Evolutionary conservation across 1,139 yeast genomes (phyloP).

Genomic region (Taphrina confusa): DNA sequence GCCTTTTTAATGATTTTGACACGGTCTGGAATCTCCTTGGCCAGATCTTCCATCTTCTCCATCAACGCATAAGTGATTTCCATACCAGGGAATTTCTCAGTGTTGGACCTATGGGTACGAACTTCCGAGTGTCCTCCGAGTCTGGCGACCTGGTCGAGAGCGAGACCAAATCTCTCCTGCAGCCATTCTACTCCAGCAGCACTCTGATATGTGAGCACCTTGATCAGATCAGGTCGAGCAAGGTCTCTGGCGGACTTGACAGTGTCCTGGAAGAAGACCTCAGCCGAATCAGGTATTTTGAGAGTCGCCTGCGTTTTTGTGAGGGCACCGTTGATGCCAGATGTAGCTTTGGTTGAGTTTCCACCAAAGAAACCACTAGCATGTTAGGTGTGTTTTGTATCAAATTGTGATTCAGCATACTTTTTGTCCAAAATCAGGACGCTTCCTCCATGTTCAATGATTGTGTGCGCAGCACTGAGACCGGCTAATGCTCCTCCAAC

Average conservation of each 20-base stretch:
- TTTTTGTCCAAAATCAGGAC: constrained; percentile 45
- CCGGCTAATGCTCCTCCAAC: constrained; percentile 86
- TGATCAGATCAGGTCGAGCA: constrained; percentile 59
- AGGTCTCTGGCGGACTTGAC: constrained; percentile 63
- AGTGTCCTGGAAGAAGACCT: constrained; percentile 66
- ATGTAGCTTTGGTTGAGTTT: constrained; percentile 76
- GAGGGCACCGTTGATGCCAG: constrained; percentile 77
- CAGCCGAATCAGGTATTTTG: constrained; percentile 58
- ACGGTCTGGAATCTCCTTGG: constrained; percentile 55
- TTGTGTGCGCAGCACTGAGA: constrained; percentile 70
- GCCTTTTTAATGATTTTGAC: constrained; percentile 57
- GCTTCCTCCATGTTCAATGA: constrained; percentile 58
- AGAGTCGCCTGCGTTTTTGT: constrained; percentile 61
- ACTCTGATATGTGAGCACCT: constrained; percentile 54
- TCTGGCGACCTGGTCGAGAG: constrained; percentile 65
- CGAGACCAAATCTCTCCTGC: constrained; percentile 60
- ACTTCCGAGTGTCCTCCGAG: constrained; percentile 75
- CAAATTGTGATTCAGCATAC: constrained; percentile 34
- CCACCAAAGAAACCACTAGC: constrained; percentile 59
- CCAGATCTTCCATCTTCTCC: constrained; percentile 56
- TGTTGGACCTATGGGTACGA: constrained; percentile 72
- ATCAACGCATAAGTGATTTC: constrained; percentile 68
- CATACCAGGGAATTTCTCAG: constrained; percentile 70
- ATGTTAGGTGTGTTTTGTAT: too few relatives aligned
- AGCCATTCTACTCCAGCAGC: constrained; percentile 70